A percentile compares a stretch with the other conserved stretches of the same genome.
These are phyloP conservation scores for Solanum etuberosum DNA, from an alignment of 257 asterid species.

Conservation along the genomic window DNA sequence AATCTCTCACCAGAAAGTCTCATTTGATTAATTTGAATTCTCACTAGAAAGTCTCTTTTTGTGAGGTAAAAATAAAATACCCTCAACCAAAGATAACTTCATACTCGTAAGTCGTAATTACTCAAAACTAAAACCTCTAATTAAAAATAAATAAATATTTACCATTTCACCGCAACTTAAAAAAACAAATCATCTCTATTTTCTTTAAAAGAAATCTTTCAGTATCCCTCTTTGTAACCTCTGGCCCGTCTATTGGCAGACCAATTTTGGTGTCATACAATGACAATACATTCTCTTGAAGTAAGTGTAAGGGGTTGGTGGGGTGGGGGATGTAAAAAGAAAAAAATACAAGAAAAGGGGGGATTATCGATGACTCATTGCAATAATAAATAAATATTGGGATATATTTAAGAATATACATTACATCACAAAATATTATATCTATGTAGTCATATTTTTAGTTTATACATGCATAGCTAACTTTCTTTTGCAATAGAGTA, in stretches of 20 bases:
- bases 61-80: neutral
- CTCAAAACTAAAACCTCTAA: neutral
- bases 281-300: neutral
- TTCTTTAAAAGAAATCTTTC: neutral
- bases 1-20: too few relatives aligned
- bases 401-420: neutral
- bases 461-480: neutral
- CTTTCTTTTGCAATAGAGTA: neutral
- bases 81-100: neutral
- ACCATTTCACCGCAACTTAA: neutral
- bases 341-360: neutral
- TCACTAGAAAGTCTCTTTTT: neutral
- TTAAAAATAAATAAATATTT: neutral
- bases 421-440: neutral
- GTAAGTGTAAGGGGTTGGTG: neutral
- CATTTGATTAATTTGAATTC: neutral
- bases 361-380: neutral
- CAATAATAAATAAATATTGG: neutral
- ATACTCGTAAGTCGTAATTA: too few relatives aligned
- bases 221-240: neutral
- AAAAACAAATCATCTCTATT: neutral
- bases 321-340: neutral
- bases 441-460: neutral
- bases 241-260: neutral
- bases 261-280: neutral